Conservation (phyloP, 306 rosid species). For the Vigna radiata region DNA sequence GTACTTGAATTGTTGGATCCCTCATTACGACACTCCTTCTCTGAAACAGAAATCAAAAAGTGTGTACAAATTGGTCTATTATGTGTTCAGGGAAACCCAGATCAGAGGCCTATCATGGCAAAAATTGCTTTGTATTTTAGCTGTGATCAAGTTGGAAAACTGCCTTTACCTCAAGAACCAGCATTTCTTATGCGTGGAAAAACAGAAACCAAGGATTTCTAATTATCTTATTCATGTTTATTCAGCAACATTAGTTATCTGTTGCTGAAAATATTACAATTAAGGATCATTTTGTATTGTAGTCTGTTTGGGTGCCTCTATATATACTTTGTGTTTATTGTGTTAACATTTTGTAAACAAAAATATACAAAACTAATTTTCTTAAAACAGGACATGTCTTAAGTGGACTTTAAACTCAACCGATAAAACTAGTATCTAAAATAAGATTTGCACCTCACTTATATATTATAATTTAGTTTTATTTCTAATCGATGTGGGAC, state of each 20-base stretch:
- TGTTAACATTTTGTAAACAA: no score
- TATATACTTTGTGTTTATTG: no score
- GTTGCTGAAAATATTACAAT: background rate
- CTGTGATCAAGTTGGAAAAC: constrained; percentile 12
- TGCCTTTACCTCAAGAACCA: constrained; percentile 43
- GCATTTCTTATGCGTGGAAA: constrained; percentile 42
- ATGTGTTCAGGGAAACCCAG: constrained; percentile 46
- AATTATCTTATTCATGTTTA: no score
- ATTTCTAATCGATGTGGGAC: no score
- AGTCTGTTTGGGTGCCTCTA: no score
- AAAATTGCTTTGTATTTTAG: constrained; percentile 45
- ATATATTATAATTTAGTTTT: no score
- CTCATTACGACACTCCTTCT: constrained; percentile 22
- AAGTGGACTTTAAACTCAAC: no score
- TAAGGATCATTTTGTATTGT: no score
- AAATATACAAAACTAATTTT: no score
- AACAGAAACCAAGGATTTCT: constrained; percentile 23
- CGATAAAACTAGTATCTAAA: no score
- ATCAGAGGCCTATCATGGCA: constrained; percentile 42
- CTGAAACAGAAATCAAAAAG: constrained; percentile 37
- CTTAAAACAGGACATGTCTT: no score
- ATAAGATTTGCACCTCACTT: no score
- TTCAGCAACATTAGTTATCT: background rate
- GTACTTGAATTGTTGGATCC: constrained; percentile 39
- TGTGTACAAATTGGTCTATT: constrained; percentile 43